Evolutionary conservation across 768 basidiomycete genomes (phyloP).

Genomic region (Leucosporidium yakuticum): DNA sequence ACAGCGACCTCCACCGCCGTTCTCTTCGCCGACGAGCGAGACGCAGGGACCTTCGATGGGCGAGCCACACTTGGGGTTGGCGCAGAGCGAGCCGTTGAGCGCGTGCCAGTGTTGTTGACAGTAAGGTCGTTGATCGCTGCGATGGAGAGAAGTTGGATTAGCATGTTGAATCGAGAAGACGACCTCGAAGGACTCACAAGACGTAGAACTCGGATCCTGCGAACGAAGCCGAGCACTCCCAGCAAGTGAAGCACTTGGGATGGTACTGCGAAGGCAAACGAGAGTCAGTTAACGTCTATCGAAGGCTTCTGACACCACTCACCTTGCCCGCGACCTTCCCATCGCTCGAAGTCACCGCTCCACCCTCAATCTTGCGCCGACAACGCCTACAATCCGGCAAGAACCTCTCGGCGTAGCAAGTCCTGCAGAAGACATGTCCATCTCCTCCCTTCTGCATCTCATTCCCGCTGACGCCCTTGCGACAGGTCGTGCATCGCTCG

Average conservation of each 20-base stretch:
- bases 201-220: conserved; percentile 39
- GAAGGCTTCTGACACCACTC: neutral
- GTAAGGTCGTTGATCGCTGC: conserved; percentile 31
- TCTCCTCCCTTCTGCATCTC: conserved; percentile 15
- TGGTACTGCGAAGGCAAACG: conserved; percentile 21
- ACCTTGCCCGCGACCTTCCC: conserved; percentile 40
- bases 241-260: conserved; percentile 37
- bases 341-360: conserved; percentile 35
- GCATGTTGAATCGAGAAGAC: neutral
- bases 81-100: conserved; percentile 37
- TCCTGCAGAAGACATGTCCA: conserved; percentile 33
- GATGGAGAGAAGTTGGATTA: neutral
- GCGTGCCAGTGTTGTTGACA: conserved; percentile 37
- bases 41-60: conserved; percentile 40
- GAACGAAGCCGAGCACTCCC: conserved; percentile 32
- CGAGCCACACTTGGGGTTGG: conserved; percentile 16
- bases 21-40: conserved; percentile 35
- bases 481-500: conserved; percentile 22
- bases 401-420: conserved; percentile 36
- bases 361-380: conserved; percentile 32
- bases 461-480: neutral
- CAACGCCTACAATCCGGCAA: conserved; percentile 40
- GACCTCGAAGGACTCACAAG: conserved; percentile 5
- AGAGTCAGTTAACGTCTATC: neutral
- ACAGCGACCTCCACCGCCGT: conserved; percentile 36